A percentile compares a stretch with the other conserved stretches of the same genome.
These are phyloP conservation scores for Gamarada debralockiae DNA, from an alignment of 495 filamentous ascomycete genomes.

Conservation along the genomic window DNA sequence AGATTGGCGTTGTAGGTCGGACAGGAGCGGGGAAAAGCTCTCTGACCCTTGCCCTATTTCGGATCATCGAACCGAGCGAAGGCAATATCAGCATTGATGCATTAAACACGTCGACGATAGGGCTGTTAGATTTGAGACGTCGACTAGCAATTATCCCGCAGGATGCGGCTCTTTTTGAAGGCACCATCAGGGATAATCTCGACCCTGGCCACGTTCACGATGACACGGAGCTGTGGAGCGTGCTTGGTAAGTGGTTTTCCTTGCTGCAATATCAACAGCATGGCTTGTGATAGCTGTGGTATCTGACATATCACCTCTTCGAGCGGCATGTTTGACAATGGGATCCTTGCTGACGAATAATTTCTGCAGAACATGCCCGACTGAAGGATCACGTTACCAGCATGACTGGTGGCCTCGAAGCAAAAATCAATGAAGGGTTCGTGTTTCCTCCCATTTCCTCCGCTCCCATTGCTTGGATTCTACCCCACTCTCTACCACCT, in stretches of 20 bases:
- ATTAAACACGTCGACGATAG: slow-evolving; percentile 86
- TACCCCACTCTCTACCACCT: slow-evolving; percentile 3
- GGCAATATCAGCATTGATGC: slow-evolving; percentile 87
- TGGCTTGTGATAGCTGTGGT: slow-evolving; percentile 6
- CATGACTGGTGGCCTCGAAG: slow-evolving; percentile 90
- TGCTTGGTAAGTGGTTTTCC: slow-evolving; percentile 63
- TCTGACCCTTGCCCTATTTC: slow-evolving; percentile 87
- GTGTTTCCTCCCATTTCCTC: slow-evolving; percentile 3
- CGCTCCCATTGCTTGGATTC: background rate
- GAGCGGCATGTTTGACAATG: slow-evolving; percentile 22
- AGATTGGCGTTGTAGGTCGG: slow-evolving; percentile 95
- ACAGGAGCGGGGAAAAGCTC: slow-evolving; percentile 97
- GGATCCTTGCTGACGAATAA: slow-evolving; percentile 21
- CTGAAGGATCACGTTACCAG: slow-evolving; percentile 84
- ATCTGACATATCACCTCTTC: slow-evolving; percentile 18
- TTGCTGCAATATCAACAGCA: background rate
- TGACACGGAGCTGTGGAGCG: slow-evolving; percentile 97
- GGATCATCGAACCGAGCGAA: slow-evolving; percentile 82
- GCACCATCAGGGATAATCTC: slow-evolving; percentile 91
- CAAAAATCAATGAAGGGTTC: slow-evolving; percentile 80
- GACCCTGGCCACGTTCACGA: slow-evolving; percentile 94
- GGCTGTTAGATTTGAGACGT: slow-evolving; percentile 80
- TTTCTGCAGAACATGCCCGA: slow-evolving; percentile 76
- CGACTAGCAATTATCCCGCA: slow-evolving; percentile 97
- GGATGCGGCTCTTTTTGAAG: slow-evolving; percentile 96